A percentile compares a stretch with the other conserved stretches of the same genome.
Evolutionary conservation across 768 basidiomycete species (phyloP).

Genomic region (Podaxis sp.): DNA sequence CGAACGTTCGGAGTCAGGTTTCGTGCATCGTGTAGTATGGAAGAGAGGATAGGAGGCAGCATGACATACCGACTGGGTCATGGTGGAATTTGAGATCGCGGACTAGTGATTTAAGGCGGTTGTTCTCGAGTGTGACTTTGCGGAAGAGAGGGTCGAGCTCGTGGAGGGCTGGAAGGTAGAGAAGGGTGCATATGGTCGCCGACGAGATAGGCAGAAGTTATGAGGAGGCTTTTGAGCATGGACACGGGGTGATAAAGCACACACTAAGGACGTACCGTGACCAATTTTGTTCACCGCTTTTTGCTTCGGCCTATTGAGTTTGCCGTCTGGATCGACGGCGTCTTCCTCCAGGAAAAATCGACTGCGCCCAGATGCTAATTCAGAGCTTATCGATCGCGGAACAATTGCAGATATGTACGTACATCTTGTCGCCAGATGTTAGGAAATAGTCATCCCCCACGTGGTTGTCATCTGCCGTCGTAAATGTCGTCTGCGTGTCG

Average conservation of each 20-base stretch:
- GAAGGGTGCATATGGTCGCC: not conserved
- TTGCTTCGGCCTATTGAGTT: constrained; percentile 65
- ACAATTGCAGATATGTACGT: constrained; percentile 8
- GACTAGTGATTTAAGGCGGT: constrained; percentile 62
- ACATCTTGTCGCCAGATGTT: constrained; percentile 88
- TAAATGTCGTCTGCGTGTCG: constrained; percentile 80
- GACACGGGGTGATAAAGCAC: constrained; percentile 3
- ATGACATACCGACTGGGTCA: constrained; percentile 70
- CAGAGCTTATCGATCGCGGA: not conserved
- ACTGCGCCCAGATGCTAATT: constrained; percentile 21
- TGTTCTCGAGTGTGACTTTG: constrained; percentile 76
- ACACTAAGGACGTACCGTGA: constrained; percentile 49
- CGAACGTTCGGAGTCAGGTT: not conserved
- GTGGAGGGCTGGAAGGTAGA: constrained; percentile 60
- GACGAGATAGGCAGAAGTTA: not conserved
- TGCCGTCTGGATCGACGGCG: constrained; percentile 66
- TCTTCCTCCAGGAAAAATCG: constrained; percentile 93
- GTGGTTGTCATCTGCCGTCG: constrained; percentile 71
- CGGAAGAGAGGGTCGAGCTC: constrained; percentile 81
- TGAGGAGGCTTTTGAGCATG: not conserved
- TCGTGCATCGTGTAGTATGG: not conserved
- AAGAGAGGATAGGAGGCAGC: not conserved
- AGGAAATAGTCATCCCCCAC: constrained; percentile 94
- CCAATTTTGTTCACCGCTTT: constrained; percentile 94
- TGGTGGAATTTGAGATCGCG: constrained; percentile 77